Conservation (phyloP, 257 asterid species). For the Pogostemon cablin region DNA sequence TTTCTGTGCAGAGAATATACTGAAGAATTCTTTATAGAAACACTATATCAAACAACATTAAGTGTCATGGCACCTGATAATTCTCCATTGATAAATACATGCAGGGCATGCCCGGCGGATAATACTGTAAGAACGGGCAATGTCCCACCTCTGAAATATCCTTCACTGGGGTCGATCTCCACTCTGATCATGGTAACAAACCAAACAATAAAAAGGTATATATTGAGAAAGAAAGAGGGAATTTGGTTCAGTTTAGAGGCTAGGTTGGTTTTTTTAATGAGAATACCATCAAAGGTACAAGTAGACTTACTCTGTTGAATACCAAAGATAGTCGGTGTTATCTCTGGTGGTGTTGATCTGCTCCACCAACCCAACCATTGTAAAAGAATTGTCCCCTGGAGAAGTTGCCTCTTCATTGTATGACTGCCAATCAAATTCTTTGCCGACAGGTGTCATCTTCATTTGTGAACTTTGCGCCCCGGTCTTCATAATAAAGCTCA, state of each 20-base stretch:
- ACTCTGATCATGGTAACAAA: conserved; percentile 54
- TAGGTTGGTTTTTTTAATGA: not conserved
- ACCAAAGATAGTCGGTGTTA: conserved; percentile 90
- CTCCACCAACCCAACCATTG: conserved; percentile 77
- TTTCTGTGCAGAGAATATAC: too few species aligned
- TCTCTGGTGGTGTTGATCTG: conserved; percentile 95
- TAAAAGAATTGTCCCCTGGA: conserved; percentile 55
- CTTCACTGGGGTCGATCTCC: conserved; percentile 68
- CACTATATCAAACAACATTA: too few species aligned
- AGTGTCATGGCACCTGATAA: conserved; percentile 56
- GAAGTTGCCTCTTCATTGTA: conserved; percentile 81
- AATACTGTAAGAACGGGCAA: conserved; percentile 84
- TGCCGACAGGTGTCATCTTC: conserved; percentile 79
- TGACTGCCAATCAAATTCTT: conserved; percentile 77
- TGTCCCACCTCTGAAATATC: conserved; percentile 64
- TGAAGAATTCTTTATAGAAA: not conserved
- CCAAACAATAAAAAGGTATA: conserved; percentile 24
- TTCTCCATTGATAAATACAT: conserved; percentile 86
- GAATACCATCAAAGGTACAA: conserved; percentile 3
- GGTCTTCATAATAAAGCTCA: conserved; percentile 51
- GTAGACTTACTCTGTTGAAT: conserved; percentile 83
- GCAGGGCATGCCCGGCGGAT: conserved; percentile 99
- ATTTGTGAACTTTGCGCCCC: conserved; percentile 93
- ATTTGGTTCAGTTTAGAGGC: not conserved
- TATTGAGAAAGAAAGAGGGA: conserved; percentile 1